Evolutionary conservation across 805 yeast species (phyloP).

Genomic region (Candida maris): DNA sequence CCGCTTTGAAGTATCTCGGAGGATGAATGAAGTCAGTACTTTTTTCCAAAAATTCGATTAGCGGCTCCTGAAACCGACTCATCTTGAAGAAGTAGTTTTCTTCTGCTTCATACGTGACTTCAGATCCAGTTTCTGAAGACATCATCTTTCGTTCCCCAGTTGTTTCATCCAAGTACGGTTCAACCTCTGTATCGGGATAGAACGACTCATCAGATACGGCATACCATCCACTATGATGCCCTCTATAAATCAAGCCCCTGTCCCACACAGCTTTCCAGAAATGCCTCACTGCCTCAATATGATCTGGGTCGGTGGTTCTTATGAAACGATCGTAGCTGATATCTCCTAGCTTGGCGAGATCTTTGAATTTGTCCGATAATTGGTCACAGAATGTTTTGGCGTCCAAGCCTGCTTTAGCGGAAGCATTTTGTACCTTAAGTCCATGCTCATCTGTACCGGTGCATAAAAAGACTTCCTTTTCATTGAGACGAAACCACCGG

Average conservation of each 20-base stretch:
- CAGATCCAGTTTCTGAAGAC: constrained; percentile 68
- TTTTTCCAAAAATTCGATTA: constrained; percentile 46
- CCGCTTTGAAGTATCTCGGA: constrained; percentile 44
- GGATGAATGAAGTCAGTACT: constrained; percentile 70
- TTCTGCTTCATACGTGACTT: constrained; percentile 74
- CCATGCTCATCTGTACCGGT: constrained; percentile 99
- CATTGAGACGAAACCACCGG: constrained; percentile 61
- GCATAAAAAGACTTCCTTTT: constrained; percentile 48
- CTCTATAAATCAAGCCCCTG: constrained; percentile 72
- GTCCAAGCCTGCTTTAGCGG: constrained; percentile 43
- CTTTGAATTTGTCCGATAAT: constrained; percentile 59
- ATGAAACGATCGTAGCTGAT: constrained; percentile 73
- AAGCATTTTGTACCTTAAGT: constrained; percentile 85
- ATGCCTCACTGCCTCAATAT: constrained; percentile 54
- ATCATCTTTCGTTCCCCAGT: constrained; percentile 33
- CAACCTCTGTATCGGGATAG: constrained; percentile 77
- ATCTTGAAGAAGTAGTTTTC: constrained; percentile 83
- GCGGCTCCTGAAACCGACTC: constrained; percentile 50
- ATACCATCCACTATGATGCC: constrained; percentile 91
- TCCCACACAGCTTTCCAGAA: constrained; percentile 65
- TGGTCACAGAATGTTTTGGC: constrained; percentile 74
- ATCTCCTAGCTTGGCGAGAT: constrained; percentile 54
- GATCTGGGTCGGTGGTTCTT: constrained; percentile 87
- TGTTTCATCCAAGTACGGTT: constrained; percentile 32
- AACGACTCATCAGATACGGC: constrained; percentile 92